These are phyloP conservation scores for Pyricularia grisea DNA, from an alignment of 2,329 filamentous ascomycete species.

Conservation along the genomic window DNA sequence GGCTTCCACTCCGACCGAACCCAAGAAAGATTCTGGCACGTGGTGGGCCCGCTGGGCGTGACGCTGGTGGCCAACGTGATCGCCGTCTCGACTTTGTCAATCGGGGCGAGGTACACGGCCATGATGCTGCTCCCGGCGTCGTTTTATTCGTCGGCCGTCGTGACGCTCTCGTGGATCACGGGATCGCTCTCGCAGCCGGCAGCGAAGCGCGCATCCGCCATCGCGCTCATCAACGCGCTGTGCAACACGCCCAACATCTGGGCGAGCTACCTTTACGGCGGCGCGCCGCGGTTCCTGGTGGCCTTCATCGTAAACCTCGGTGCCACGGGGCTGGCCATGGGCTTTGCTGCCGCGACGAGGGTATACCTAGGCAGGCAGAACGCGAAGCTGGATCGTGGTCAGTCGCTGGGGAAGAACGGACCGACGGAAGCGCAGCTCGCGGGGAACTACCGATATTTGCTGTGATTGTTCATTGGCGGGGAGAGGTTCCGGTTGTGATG, in stretches of 20 bases:
- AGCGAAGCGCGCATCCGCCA: conserved; percentile 17
- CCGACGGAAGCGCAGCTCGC: conserved; percentile 18
- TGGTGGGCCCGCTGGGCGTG: conserved; percentile 16
- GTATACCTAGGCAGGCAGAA: conserved; percentile 18
- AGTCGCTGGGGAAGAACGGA: conserved; percentile 17
- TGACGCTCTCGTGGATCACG: conserved; percentile 20
- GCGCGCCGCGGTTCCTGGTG: conserved; percentile 14
- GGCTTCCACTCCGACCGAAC: conserved; percentile 20
- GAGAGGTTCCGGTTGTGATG: neutral
- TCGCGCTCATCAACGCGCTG: conserved; percentile 18
- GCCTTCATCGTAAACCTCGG: conserved; percentile 19
- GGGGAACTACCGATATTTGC: conserved; percentile 15
- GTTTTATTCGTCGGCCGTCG: conserved; percentile 16
- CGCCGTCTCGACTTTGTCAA: conserved; percentile 18
- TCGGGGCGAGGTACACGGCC: conserved; percentile 18
- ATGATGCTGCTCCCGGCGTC: conserved; percentile 21
- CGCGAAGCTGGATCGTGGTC: conserved; percentile 16
- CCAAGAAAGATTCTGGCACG: conserved; percentile 18
- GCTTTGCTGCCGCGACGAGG: conserved; percentile 15
- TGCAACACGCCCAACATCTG: conserved; percentile 20
- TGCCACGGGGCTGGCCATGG: conserved; percentile 17
- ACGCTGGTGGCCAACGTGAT: conserved; percentile 19
- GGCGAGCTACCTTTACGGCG: conserved; percentile 18
- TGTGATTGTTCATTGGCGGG: neutral
- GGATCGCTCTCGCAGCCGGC: conserved; percentile 15